These are phyloP conservation scores for Botrytis deweyae DNA, from an alignment of 2,329 filamentous ascomycete genomes.

Conservation along the genomic window DNA sequence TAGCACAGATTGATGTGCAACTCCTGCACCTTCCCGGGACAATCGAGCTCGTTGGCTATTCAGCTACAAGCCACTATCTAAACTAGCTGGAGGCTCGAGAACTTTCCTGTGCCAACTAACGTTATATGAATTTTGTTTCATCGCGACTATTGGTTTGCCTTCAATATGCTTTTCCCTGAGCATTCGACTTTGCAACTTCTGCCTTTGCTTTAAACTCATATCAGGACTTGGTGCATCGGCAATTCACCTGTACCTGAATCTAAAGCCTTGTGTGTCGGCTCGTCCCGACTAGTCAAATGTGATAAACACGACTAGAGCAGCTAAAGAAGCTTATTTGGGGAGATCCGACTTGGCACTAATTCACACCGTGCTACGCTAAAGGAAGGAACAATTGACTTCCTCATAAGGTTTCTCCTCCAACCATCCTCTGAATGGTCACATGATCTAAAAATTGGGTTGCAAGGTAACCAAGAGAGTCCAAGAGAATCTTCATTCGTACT, in stretches of 20 bases:
- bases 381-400: background rate
- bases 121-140: background rate
- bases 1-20: conserved; percentile 4
- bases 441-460: background rate
- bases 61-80: background rate
- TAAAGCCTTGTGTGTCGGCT: background rate
- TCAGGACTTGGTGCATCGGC: background rate
- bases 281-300: background rate
- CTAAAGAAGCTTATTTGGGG: conserved; percentile 3
- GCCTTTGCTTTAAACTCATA: background rate
- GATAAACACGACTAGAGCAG: background rate
- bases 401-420: background rate
- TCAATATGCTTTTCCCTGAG: background rate
- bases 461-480: background rate
- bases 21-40: background rate
- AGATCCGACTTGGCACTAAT: conserved; percentile 8
- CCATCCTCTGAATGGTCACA: background rate
- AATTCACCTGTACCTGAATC: background rate
- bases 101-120: background rate
- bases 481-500: background rate
- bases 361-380: background rate
- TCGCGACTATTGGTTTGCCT: background rate
- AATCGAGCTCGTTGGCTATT: background rate
- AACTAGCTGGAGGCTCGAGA: background rate
- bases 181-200: background rate